phyloP scores from a whole-genome alignment of 306 rosid genomes.

The Begonia masoniana region DNA sequence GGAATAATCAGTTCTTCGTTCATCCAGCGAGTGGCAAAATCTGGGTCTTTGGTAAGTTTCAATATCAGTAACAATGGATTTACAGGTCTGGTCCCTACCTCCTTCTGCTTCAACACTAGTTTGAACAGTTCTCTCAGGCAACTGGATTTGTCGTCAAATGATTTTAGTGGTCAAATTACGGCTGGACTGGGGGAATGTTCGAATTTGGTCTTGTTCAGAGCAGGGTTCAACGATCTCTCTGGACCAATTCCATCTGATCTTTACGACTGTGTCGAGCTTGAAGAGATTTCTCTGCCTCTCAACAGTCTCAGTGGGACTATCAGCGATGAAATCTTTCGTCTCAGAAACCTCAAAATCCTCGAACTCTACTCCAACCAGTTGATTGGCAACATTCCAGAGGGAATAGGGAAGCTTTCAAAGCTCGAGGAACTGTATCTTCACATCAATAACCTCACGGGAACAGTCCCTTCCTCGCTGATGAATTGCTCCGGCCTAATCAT shows the following conservation, averaged over 20 bases:
- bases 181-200: conserved; percentile 50
- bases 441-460: conserved; percentile 47
- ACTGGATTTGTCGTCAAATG: conserved; percentile 52
- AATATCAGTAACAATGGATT: conserved; percentile 70
- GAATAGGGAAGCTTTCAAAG: conserved; percentile 43
- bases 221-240: conserved; percentile 47
- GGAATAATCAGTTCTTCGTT: conserved; percentile 38
- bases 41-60: conserved; percentile 29
- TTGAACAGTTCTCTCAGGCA: conserved; percentile 16
- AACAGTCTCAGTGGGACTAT: conserved; percentile 47
- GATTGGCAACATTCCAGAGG: conserved; percentile 29
- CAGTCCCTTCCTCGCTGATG: conserved; percentile 37
- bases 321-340: conserved; percentile 23
- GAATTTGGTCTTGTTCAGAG: conserved; percentile 40
- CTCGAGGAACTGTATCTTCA: conserved; percentile 48
- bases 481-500: conserved; percentile 43
- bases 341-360: conserved; percentile 36
- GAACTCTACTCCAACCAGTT: conserved; percentile 58
- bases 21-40: conserved; percentile 14
- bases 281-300: conserved; percentile 37
- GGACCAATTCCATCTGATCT: conserved; percentile 53
- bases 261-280: conserved; percentile 24
- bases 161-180: conserved; percentile 24
- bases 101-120: conserved; percentile 25
- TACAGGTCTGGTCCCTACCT: conserved; percentile 38